These are phyloP conservation scores for Eruca vesicaria DNA, from an alignment of 441 rosid genomes.

Conservation along the genomic window DNA sequence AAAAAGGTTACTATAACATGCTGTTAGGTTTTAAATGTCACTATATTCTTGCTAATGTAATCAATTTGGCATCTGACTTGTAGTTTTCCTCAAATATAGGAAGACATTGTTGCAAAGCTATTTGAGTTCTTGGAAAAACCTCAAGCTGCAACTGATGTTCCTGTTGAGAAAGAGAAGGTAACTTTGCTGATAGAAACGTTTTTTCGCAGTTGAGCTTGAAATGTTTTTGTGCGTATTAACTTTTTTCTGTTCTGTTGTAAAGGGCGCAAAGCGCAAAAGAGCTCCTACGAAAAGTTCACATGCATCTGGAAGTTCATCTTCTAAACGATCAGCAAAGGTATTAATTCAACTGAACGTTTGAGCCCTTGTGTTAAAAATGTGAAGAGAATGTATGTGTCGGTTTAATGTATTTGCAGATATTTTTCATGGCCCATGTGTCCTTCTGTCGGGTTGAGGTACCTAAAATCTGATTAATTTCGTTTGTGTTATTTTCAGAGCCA, in stretches of 20 bases:
- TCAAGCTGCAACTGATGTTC: conserved; percentile 57
- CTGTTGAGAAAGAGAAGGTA: conserved; percentile 77
- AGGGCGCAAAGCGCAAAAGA: conserved; percentile 78
- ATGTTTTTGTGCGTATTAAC: background rate
- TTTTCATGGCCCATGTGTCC: background rate
- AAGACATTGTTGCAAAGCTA: conserved; percentile 66
- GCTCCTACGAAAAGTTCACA: conserved; percentile 47
- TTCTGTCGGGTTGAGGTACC: background rate
- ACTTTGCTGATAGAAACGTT: background rate
- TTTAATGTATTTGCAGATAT: background rate
- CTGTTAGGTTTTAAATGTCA: conserved; percentile 4
- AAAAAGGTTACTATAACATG: conserved; percentile 53
- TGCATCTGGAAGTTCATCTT: conserved; percentile 46
- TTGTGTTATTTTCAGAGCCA: conserved; percentile 41
- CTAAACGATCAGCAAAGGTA: conserved; percentile 68
- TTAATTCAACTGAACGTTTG: background rate
- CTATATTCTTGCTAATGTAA: background rate
- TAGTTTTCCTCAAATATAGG: conserved; percentile 43
- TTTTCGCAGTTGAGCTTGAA: background rate
- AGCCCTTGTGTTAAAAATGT: background rate
- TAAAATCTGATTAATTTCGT: background rate
- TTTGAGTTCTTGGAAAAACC: conserved; percentile 86
- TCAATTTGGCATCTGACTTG: conserved; percentile 7
- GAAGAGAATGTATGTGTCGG: background rate
- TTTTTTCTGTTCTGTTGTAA: background rate